These are phyloP conservation scores for Oryza glumipatula DNA, from an alignment of 176 grass and related monocot genomes.

Conservation along the genomic window DNA sequence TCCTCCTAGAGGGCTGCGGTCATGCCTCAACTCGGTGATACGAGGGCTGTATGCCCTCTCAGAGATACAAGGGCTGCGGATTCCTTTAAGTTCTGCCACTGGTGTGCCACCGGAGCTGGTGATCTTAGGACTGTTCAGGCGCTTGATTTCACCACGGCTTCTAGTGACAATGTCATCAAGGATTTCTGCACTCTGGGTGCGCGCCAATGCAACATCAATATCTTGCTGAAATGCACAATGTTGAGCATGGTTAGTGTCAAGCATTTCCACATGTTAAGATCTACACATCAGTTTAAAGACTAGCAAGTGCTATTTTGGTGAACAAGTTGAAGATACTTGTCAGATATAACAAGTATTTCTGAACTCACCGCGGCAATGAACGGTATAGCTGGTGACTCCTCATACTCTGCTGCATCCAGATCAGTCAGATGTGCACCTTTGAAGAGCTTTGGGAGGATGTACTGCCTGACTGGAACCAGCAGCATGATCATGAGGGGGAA, in stretches of 20 bases:
- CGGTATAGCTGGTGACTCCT: slow-evolving; percentile 85
- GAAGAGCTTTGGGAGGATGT: slow-evolving; percentile 94
- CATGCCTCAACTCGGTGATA: slow-evolving; percentile 64
- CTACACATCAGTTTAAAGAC: neutral
- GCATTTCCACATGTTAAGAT: slow-evolving; percentile 17
- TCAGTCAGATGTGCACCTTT: slow-evolving; percentile 95
- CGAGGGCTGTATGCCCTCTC: slow-evolving; percentile 85
- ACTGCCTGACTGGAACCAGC: slow-evolving; percentile 91
- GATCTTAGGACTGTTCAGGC: slow-evolving; percentile 85
- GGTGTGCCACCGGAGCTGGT: slow-evolving; percentile 90
- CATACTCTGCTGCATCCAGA: slow-evolving; percentile 86
- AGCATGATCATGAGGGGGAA: slow-evolving; percentile 99
- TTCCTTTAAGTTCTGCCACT: slow-evolving; percentile 61
- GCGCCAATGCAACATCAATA: slow-evolving; percentile 50
- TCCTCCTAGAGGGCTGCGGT: slow-evolving; percentile 67
- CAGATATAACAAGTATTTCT: slow-evolving; percentile 10
- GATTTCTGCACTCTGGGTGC: slow-evolving; percentile 67
- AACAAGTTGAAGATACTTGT: neutral
- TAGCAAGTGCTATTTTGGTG: slow-evolving; percentile 1
- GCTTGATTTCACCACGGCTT: slow-evolving; percentile 94
- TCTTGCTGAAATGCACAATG: slow-evolving; percentile 56
- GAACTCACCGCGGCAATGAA: slow-evolving; percentile 70
- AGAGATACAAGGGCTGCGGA: slow-evolving; percentile 72
- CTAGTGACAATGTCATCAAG: slow-evolving; percentile 88
- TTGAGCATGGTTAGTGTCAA: slow-evolving; percentile 4